A percentile compares a stretch with the other conserved stretches of the same genome.
Conservation (phyloP, 768 basidiomycete species). For the Tremella yokohamensis region DNA sequence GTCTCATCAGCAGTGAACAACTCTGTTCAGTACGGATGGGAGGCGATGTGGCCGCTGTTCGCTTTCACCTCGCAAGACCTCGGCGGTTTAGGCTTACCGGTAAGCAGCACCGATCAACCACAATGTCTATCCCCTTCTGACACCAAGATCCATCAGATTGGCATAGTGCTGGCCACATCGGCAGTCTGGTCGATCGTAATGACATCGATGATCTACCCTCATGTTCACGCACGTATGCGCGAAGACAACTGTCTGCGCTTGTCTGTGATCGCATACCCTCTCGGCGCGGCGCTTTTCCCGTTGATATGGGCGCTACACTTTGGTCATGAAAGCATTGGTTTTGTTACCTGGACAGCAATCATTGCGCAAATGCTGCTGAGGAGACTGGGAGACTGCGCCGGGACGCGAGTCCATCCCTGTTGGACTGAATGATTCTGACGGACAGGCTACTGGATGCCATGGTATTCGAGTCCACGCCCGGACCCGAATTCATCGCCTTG, state of each 20-base stretch:
- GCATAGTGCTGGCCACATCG: slow-evolving; percentile 28
- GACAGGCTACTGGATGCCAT: slow-evolving; percentile 31
- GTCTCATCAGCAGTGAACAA: slow-evolving; percentile 22
- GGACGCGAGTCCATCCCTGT: slow-evolving; percentile 22
- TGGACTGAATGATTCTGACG: slow-evolving; percentile 6
- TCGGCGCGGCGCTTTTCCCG: slow-evolving; percentile 28
- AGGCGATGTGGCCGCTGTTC: slow-evolving; percentile 38
- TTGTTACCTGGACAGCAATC: slow-evolving; percentile 21
- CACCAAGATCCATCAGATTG: slow-evolving; percentile 15
- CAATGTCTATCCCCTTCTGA: too few relatives aligned
- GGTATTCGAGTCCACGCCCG: slow-evolving; percentile 31
- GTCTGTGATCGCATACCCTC: slow-evolving; percentile 30
- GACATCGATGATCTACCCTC: slow-evolving; percentile 33
- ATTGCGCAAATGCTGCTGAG: slow-evolving; percentile 30
- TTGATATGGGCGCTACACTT: slow-evolving; percentile 26
- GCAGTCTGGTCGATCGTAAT: slow-evolving; percentile 35
- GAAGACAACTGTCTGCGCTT: slow-evolving; percentile 25
- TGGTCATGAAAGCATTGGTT: slow-evolving; percentile 3
- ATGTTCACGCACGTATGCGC: slow-evolving; percentile 22
- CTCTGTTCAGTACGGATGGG: slow-evolving; percentile 30
- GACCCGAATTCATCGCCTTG: slow-evolving; percentile 28
- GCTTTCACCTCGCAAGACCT: slow-evolving; percentile 34
- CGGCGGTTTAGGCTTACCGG: slow-evolving; percentile 32
- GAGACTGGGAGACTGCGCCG: slow-evolving; percentile 32
- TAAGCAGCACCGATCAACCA: slow-evolving; percentile 11